These are phyloP conservation scores for Acanthamoeba sp. DNA, from an alignment of 208 protist genomes.

Conservation along the genomic window DNA sequence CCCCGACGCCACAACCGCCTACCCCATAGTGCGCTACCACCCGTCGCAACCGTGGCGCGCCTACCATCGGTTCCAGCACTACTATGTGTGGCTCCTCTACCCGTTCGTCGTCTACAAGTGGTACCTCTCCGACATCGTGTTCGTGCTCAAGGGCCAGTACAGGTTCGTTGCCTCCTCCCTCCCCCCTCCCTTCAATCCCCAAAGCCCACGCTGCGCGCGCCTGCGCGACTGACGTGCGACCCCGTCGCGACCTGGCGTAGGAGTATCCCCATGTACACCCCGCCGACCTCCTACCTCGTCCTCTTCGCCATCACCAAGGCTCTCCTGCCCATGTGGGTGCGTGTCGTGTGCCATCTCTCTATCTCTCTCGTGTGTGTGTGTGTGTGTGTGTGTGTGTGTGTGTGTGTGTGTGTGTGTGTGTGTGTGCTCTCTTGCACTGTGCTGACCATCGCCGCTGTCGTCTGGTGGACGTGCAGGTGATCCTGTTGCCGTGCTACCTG, in stretches of 20 bases:
- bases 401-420: too few species aligned
- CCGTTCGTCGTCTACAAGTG: slow-evolving; percentile 27
- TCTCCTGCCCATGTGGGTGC: background rate
- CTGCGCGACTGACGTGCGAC: too few species aligned
- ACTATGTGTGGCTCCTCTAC: slow-evolving; percentile 39
- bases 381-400: too few species aligned
- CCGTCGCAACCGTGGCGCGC: background rate
- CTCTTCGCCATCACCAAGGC: slow-evolving; percentile 29
- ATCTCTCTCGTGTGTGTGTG: too few species aligned
- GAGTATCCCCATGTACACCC: slow-evolving; percentile 12
- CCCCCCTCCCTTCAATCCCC: background rate
- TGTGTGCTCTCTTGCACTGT: too few species aligned
- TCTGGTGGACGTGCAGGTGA: too few species aligned
- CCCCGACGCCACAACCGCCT: slow-evolving; percentile 31
- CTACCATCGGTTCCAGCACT: slow-evolving; percentile 43
- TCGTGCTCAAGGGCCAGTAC: slow-evolving; percentile 10
- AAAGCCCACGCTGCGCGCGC: background rate
- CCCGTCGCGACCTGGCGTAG: too few species aligned
- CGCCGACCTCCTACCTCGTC: background rate
- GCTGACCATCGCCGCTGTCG: too few species aligned
- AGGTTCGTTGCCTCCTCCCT: background rate
- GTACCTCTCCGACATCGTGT: slow-evolving; percentile 35
- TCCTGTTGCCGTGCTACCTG: background rate
- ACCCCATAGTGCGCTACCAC: slow-evolving; percentile 4
- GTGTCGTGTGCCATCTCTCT: too few species aligned